Base-by-base conservation (phyloP, 2,329 filamentous ascomycete species). In the Cercospora nicotianae region DNA sequence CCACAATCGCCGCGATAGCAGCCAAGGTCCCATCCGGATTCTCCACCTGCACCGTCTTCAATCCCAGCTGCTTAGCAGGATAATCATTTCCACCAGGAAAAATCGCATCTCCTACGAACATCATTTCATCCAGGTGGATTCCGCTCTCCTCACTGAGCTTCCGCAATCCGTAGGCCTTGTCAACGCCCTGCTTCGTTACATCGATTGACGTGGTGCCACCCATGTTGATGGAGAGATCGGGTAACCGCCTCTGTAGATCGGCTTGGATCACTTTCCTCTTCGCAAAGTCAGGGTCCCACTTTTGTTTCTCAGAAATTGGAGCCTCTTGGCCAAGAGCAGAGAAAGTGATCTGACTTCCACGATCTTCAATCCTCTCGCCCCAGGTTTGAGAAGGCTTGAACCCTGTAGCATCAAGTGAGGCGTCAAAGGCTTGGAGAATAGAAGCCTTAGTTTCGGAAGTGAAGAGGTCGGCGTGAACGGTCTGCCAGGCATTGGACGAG, bases 91-190 rank as follows among this genome's bases (percentile, higher is more conserved):
- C 79, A 20, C 78, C 79, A 1, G 79, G 78, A 64, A 80, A 80
- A 53, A 81, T 79, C 16, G 80, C 80, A 69, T 81, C 79, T 9
- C 79, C 80, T n/a, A 81, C 78, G 64, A 81, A 81, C 72, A 81
- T 75, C 75, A 81, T 80, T 69, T 76, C 67, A 62, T 79, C 75
- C 20, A 81, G 74, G 23, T 78, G 70, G 23, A 81, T 79, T 4
- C 76, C 75, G 65, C 78, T 75, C 51, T 60, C 69, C 9, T 72
- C 71, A 18, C 75, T 58, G 69, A 77, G 51, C 68, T 66, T 75
- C 74, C 70, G 71, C 70, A 76, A 31, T 2, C 75, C 73, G 61
- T 74, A 74, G 6, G 62, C 79, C 74, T 81, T 81, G 68, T 81
- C 63, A 3, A 81, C 79, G 28, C 79, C 80, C 67, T 78, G 73